These are phyloP conservation scores for Tuber microsphaerosporum DNA, from an alignment of 495 filamentous ascomycete species.

Conservation along the genomic window DNA sequence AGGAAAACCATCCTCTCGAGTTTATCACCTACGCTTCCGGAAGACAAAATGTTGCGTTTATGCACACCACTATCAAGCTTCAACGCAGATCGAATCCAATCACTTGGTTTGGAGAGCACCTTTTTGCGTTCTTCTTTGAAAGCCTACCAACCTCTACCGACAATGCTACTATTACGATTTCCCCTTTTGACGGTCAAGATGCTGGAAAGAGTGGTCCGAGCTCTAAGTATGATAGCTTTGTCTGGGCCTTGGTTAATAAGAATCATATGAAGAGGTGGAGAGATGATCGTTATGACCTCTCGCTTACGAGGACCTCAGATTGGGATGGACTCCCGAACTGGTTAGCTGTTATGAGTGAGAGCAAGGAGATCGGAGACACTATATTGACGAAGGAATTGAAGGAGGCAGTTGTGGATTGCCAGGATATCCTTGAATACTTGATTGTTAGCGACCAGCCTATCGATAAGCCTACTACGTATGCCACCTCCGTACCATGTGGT, in stretches of 20 bases:
- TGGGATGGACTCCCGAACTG: constrained; percentile 81
- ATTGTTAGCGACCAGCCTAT: constrained; percentile 85
- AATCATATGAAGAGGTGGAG: constrained; percentile 80
- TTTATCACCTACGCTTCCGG: constrained; percentile 88
- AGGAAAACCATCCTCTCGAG: constrained; percentile 76
- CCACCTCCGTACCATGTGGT: constrained; percentile 11
- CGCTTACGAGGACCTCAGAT: constrained; percentile 85
- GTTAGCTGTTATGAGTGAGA: constrained; percentile 94
- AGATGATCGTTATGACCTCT: constrained; percentile 89
- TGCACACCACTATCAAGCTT: constrained; percentile 75
- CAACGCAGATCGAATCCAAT: constrained; percentile 87
- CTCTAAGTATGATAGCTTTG: constrained; percentile 81
- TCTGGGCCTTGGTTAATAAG: constrained; percentile 95
- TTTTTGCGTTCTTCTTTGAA: constrained; percentile 71
- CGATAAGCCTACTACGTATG: constrained; percentile 82
- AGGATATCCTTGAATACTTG: constrained; percentile 71
- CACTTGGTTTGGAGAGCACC: constrained; percentile 58
- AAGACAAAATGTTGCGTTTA: constrained; percentile 83
- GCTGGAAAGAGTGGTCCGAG: constrained; percentile 53
- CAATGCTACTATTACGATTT: constrained; percentile 62
- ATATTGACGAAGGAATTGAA: constrained; percentile 77
- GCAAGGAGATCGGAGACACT: constrained; percentile 84
- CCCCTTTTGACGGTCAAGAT: constrained; percentile 90
- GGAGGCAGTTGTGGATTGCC: constrained; percentile 66
- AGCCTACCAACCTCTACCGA: constrained; percentile 62